A percentile compares a stretch with the other conserved stretches of the same genome.
Conservation (phyloP, 768 basidiomycete genomes). For the Mrakia hoshinonis region DNA sequence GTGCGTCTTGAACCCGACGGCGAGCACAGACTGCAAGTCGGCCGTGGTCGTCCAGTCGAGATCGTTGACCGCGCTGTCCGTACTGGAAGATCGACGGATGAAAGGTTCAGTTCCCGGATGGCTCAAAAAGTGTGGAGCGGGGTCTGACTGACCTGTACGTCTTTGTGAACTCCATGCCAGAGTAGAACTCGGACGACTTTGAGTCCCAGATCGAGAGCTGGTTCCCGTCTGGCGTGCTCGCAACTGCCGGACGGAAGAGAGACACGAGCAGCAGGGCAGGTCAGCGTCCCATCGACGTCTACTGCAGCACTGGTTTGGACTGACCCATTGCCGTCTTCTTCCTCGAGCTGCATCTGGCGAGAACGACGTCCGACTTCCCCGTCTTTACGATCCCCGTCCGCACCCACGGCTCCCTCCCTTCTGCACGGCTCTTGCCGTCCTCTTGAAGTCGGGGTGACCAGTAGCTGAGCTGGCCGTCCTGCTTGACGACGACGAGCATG, state of each 20-base stretch:
- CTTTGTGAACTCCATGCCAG: constrained; percentile 69
- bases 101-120: neutral
- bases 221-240: neutral
- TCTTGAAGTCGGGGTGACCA: constrained; percentile 57
- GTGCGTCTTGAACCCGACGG: constrained; percentile 71
- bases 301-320: constrained; percentile 33
- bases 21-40: constrained; percentile 79
- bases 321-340: constrained; percentile 83
- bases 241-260: neutral
- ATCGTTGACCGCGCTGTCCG: constrained; percentile 50
- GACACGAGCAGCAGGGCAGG: neutral
- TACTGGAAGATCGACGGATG: constrained; percentile 30
- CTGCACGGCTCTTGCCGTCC: constrained; percentile 12
- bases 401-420: constrained; percentile 43
- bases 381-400: constrained; percentile 50
- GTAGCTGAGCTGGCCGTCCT: constrained; percentile 70
- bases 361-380: constrained; percentile 54
- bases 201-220: constrained; percentile 96
- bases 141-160: constrained; percentile 49
- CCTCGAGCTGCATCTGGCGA: constrained; percentile 76
- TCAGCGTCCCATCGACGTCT: too few species aligned
- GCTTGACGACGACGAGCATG: constrained; percentile 67
- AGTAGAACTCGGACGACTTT: constrained; percentile 82
- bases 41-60: constrained; percentile 84
- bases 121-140: neutral